Percentiles rank a stretch among this genome's conserved stretches.
Evolutionary conservation across 805 yeast genomes (phyloP).

Genomic region (Lipomyces yamadae): DNA sequence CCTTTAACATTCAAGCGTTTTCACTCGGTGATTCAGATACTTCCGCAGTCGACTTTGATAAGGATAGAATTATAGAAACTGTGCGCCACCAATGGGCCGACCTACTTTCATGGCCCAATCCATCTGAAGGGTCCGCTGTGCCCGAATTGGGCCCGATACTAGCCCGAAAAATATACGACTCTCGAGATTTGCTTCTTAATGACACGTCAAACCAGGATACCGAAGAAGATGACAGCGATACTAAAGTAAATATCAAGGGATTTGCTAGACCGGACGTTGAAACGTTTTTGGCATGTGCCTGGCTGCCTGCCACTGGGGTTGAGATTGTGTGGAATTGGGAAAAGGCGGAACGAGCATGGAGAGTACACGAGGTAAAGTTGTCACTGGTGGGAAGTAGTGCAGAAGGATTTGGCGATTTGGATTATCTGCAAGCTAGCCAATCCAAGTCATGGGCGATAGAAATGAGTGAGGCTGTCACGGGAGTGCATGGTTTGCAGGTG

Average conservation of each 20-base stretch:
- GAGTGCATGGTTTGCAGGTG: conserved; percentile 14
- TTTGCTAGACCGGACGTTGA: conserved; percentile 25
- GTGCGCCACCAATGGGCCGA: conserved; percentile 24
- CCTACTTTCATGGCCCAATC: conserved; percentile 24
- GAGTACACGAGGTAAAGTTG: conserved; percentile 22
- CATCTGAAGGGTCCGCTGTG: not conserved
- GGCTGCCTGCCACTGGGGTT: conserved; percentile 12
- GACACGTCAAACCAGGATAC: not conserved
- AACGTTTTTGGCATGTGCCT: conserved; percentile 12
- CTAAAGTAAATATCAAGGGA: conserved; percentile 7
- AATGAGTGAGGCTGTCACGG: not conserved
- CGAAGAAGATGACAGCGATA: not conserved
- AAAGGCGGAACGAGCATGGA: conserved; percentile 24
- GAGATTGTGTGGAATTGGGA: conserved; percentile 23
- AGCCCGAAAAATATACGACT: conserved; percentile 23
- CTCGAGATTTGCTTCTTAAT: conserved; percentile 10
- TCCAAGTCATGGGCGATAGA: conserved; percentile 3
- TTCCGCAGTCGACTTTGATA: not conserved
- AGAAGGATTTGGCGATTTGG: conserved; percentile 6
- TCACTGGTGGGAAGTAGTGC: not conserved
- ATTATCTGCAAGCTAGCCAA: not conserved
- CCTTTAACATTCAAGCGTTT: conserved; percentile 18
- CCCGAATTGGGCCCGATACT: conserved; percentile 24
- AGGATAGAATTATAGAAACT: conserved; percentile 7
- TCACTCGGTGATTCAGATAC: not conserved